phyloP scores from a whole-genome alignment of 1,284 basidiomycete species.

The Microbotryum saponariae region DNA sequence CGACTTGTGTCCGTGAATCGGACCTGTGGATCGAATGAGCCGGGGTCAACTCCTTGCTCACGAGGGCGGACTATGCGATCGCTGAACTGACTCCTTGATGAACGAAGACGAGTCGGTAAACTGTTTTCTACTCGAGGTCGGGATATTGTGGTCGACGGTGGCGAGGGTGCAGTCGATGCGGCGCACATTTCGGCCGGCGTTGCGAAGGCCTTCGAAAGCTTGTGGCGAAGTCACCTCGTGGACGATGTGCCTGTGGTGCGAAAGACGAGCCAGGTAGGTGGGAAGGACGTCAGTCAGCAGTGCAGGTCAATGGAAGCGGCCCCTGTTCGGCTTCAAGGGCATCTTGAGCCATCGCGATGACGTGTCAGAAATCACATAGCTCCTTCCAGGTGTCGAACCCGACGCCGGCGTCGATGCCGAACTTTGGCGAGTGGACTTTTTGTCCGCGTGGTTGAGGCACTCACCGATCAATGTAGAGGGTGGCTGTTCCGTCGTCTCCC shows the following conservation, averaged over 20 bases:
- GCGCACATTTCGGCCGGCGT: constrained; percentile 71
- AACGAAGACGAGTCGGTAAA: constrained; percentile 69
- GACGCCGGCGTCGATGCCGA: too few relatives aligned
- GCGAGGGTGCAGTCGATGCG: constrained; percentile 89
- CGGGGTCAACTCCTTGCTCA: background rate
- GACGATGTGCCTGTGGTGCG: constrained; percentile 64
- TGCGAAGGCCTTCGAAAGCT: constrained; percentile 86
- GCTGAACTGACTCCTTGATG: constrained; percentile 54
- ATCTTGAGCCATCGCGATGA: background rate
- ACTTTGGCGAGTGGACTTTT: too few relatives aligned
- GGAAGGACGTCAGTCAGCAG: background rate
- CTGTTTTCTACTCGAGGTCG: constrained; percentile 77
- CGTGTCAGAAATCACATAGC: constrained; percentile 27
- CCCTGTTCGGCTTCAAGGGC: background rate
- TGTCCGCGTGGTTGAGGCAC: background rate
- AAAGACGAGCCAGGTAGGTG: constrained; percentile 9
- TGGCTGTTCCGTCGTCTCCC: constrained; percentile 72
- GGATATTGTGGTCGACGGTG: constrained; percentile 92
- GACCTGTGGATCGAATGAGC: constrained; percentile 42
- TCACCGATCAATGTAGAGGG: constrained; percentile 87
- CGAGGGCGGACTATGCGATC: background rate
- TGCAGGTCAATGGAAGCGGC: too few relatives aligned
- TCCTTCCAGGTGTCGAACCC: too few relatives aligned
- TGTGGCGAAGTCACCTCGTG: constrained; percentile 96
- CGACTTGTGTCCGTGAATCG: constrained; percentile 84